Conservation (phyloP, 1,284 basidiomycete genomes). For the Ganoderma resinaceum region DNA sequence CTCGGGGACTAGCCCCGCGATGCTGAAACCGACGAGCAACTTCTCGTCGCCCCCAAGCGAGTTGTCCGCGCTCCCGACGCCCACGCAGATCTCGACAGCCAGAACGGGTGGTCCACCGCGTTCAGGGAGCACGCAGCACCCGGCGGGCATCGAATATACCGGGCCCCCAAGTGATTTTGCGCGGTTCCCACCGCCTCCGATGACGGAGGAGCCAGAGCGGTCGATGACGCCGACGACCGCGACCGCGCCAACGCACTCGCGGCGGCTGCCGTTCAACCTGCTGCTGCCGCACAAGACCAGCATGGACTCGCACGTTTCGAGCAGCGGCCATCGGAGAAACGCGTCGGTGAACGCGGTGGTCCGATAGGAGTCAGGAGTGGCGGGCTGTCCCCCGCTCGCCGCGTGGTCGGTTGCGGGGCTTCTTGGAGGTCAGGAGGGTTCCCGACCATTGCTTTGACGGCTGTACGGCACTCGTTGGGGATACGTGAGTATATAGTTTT, state of each 20-base stretch:
- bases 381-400: constrained; percentile 3
- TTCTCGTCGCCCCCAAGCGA: constrained; percentile 40
- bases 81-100: constrained; percentile 35
- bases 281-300: constrained; percentile 51
- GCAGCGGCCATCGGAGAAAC: constrained; percentile 60
- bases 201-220: constrained; percentile 36
- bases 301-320: constrained; percentile 50
- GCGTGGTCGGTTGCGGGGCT: background rate
- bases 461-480: constrained; percentile 8
- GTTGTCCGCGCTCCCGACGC: constrained; percentile 32
- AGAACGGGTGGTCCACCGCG: constrained; percentile 32
- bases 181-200: constrained; percentile 71
- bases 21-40: constrained; percentile 42
- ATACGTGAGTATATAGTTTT: background rate
- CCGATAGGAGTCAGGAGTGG: constrained; percentile 28
- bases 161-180: constrained; percentile 76
- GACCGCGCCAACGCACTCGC: constrained; percentile 53
- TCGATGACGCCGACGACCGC: constrained; percentile 50
- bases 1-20: constrained; percentile 73
- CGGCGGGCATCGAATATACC: constrained; percentile 56
- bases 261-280: constrained; percentile 72
- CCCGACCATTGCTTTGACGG: too few species aligned
- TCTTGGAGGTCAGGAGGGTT: background rate
- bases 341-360: constrained; percentile 66
- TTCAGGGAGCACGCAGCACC: constrained; percentile 30